Base-by-base conservation (phyloP, 2,329 filamentous ascomycete species). In the Trichoderma guizhouense region DNA sequence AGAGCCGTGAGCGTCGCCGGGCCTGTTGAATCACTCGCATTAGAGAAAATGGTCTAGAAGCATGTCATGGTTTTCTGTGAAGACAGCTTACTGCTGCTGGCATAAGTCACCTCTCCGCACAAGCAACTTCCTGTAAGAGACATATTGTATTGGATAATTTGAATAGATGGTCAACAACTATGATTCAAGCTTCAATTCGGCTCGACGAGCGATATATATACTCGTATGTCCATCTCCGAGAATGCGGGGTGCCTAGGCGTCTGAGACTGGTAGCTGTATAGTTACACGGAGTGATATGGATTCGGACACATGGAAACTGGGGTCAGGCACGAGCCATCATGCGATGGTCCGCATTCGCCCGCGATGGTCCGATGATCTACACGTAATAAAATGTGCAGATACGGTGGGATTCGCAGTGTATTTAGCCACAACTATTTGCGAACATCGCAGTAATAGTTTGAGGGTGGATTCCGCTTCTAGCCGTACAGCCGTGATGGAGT, bases 1-100 rank as follows among this genome's bases (percentile, higher is more conserved):
- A 88, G 79, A 7, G 85, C 85, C 21, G 81, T 84, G 4, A 78
- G 69, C 18, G 78, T 79, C 5, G 82, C 77, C 47, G 86, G 82
- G 12, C 80, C 84, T 86, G 21, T 26, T 21, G 24, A 21, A 68
- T 2, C 9, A 24, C 8, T 66, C 14, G 1, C 2, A 9, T 36
- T 55, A 53, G 43, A 7, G 5, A 2, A 34, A n/a, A n/a, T n/a
- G n/a, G n/a, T n/a, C n/a, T n/a, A n/a, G n/a, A 12, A 11, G 26
- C 6, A 18, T 15, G 8, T 3, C 6, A 21, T 5, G n/a, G 14
- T 4, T 5, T 8, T 30, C 15, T 62, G n/a, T 28, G 3, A 18
- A 57, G 15, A n/a, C 18, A 55, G 21, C 63, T 57, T 9, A 66
- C 63, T 66, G 47, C 51, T 36, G 21, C 63, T 39, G 21, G 47